phyloP scores from a whole-genome alignment of 805 yeast species.

The Pichia rugopelliculosa region DNA sequence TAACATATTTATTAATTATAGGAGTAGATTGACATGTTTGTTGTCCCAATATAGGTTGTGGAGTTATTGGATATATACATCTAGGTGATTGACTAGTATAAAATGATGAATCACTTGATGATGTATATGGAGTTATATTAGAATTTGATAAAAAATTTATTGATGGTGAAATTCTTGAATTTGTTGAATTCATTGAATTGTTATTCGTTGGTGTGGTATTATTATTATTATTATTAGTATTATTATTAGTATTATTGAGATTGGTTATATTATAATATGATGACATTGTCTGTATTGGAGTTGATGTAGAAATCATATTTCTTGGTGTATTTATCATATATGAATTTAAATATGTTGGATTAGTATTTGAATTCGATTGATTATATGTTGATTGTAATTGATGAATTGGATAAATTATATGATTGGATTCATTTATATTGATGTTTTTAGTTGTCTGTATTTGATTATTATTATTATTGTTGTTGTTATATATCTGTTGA shows the following conservation, averaged over 20 bases:
- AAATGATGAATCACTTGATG: background rate
- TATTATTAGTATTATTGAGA: no score
- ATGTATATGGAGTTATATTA: background rate
- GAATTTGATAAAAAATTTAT: no score
- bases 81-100: background rate
- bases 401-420: background rate
- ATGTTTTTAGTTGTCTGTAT: background rate
- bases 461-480: no score
- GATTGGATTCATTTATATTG: background rate
- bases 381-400: background rate
- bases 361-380: no score
- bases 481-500: background rate
- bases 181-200: no score
- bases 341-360: no score
- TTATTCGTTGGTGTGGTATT: no score
- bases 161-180: no score
- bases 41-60: background rate
- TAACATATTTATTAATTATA: background rate
- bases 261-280: no score
- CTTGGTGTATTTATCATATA: background rate
- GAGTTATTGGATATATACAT: constrained; percentile 1
- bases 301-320: no score
- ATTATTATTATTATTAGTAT: no score
- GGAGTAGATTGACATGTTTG: background rate
- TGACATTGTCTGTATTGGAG: no score